A percentile compares a stretch with the other conserved stretches of the same genome.
Evolutionary conservation across 345 rosid genomes (phyloP).

Genomic region (Garcia nutans): DNA sequence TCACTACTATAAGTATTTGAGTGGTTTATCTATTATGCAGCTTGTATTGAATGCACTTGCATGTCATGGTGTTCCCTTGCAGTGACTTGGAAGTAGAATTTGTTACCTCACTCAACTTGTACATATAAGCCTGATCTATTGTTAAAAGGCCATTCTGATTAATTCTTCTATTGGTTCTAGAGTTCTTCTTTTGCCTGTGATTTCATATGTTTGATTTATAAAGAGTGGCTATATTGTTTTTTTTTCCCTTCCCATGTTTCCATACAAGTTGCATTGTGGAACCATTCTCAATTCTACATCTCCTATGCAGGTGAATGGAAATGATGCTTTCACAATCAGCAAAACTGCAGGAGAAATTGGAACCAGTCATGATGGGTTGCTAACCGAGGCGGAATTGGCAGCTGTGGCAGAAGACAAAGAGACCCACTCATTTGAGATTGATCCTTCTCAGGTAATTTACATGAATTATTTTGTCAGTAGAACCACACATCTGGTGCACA

Average conservation of each 20-base stretch:
- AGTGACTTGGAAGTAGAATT: background rate
- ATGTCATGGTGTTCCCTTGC: background rate
- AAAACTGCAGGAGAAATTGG: slow-evolving; percentile 74
- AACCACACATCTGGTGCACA: background rate
- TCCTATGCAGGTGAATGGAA: slow-evolving; percentile 42
- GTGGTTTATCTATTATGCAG: too few species aligned
- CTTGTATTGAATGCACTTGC: too few species aligned
- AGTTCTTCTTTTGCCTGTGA: background rate
- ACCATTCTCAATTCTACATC: background rate
- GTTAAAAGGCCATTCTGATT: background rate
- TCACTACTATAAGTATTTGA: too few species aligned
- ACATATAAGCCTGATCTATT: too few species aligned
- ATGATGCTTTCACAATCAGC: slow-evolving; percentile 65
- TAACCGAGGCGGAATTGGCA: slow-evolving; percentile 84
- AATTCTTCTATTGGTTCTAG: background rate
- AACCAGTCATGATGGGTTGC: slow-evolving; percentile 60
- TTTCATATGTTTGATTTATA: background rate
- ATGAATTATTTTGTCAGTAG: background rate
- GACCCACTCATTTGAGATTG: slow-evolving; percentile 87
- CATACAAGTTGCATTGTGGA: background rate
- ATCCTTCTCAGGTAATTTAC: slow-evolving; percentile 72
- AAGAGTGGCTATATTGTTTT: background rate
- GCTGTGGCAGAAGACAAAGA: slow-evolving; percentile 93
- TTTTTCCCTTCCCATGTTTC: background rate
- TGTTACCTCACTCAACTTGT: background rate